Base-by-base conservation (phyloP, 805 yeast genomes). In the Yarrowia divulgata region DNA sequence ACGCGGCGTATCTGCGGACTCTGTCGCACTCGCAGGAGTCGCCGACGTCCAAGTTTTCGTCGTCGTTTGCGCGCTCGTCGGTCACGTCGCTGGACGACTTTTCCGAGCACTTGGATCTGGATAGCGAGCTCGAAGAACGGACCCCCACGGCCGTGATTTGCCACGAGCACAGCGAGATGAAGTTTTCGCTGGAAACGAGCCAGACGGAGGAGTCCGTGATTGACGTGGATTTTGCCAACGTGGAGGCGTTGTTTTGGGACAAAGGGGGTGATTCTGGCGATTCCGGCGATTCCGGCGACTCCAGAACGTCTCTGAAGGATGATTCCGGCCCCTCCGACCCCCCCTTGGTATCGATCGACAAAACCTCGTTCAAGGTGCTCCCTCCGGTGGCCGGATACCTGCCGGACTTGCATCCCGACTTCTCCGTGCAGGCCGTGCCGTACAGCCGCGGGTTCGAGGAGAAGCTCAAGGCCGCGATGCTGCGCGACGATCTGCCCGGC, bases 401-500 rank as follows among this genome's bases (percentile, higher is more conserved):
- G 10, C 70, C 74, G 1, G 74, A 73, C 18, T 69, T 73, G 57
- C 76, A 74, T 63, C 76, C 76, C 23, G 75, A 73, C 32, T 74
- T 73, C 43, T 18, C 69, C n/a, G 35, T 74, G 10, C 76, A 74
- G 55, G 75, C 73, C 8, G 69, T 71, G 29, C 73, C 74, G 13
- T 67, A 50, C n/a, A 40, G 70, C 23, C 67, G 67, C 12, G 74
- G 71, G 7, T 67, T 74, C 23, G 75, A 73, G 45, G 72, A 71
- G 29, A 72, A 69, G 40, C 71, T 74, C 68, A 69, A 69, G n/a
- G 39, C 68, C 12, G 69, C 74, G 19, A 73, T 74, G 75, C 45
- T 67, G 23, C 45, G 71, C 4, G 75, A 73, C 40, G 73, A 63
- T 8, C 13, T 29, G n/a, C 57, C 68, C 10, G 55, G 68, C 23